Base-by-base conservation (phyloP, 2,329 filamentous ascomycete genomes). In the Berkeleyomyces basicola region DNA sequence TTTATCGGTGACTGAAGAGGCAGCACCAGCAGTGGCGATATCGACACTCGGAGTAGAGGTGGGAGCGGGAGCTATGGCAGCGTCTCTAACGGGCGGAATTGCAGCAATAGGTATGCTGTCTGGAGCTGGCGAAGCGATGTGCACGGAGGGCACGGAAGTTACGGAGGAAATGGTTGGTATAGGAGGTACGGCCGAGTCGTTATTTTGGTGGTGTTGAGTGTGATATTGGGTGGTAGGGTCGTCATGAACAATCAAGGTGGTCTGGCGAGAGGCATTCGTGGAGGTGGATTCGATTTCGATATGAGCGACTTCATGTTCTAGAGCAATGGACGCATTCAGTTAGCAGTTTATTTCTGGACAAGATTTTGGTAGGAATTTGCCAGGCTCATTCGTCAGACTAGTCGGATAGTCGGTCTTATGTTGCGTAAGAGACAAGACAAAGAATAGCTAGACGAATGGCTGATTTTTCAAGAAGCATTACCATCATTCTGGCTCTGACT, bases 211-310 rank as follows among this genome's bases (percentile, higher is more conserved):
- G 23, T 31, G 57, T 42, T 44, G 60, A 31, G 33, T 36, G 31
- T 53, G 43, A 37, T 36, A 10, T 11, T 44, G 42, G 9, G 49
- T 62, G 31, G 14, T 59, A 39, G 33, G 9, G 51, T 42, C 42
- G 51, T 59, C 62, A 23, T 59, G 44, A 36, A 46, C 58, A n/a
- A 55, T 63, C n/a, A 59, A 51, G 16, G 57, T 60, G n/a, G 62
- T 59, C 43, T 63, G 55, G 47, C 57, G 57, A 33, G 57, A 63
- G n/a, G 62, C 62, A 63, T 55, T 49, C 9, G 59, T 47, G 23
- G 59, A 55, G 14, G 59, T 39, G 11, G 59, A 61, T 55, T 55
- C 51, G 7, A 55, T 55, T 43, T 61, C 59, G 47, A 61, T 40
- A 14, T 61, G 59, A 53, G 59, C 40, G 49, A 61, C 46, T 53